Evolutionary conservation across 305 asterid species (phyloP).

Genomic region (Striga hermonthica): DNA sequence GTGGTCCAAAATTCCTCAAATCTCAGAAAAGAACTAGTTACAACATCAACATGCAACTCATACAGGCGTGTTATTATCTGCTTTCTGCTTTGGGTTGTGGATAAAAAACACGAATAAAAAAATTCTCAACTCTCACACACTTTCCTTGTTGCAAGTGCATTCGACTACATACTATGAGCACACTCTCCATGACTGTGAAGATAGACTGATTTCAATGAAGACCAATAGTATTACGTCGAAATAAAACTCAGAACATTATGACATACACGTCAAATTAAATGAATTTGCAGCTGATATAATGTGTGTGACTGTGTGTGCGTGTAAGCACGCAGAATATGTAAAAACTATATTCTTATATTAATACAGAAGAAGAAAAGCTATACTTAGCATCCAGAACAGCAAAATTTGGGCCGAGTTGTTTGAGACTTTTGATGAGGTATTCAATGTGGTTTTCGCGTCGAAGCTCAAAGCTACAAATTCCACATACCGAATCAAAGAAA

Average conservation of each 20-base stretch:
- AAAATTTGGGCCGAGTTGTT: conserved; percentile 59
- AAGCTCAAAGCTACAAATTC: conserved; percentile 62
- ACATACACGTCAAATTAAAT: not conserved
- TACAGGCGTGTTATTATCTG: not conserved
- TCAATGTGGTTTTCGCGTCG: conserved; percentile 74
- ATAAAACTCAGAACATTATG: not conserved
- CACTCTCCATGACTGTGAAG: not conserved
- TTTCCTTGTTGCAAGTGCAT: conserved; percentile 8
- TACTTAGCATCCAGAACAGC: conserved; percentile 84
- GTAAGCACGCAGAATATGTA: too few relatives aligned
- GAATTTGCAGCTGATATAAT: not conserved
- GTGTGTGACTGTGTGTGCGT: not conserved
- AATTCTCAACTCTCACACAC: not conserved
- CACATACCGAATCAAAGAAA: conserved; percentile 23
- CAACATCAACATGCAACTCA: conserved; percentile 19
- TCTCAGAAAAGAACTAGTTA: not conserved
- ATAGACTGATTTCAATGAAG: conserved; percentile 18
- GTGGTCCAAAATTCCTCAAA: conserved; percentile 11
- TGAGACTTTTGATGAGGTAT: conserved; percentile 63
- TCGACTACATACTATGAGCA: conserved; percentile 8
- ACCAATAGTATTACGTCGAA: not conserved
- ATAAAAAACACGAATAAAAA: not conserved
- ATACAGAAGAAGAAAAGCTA: conserved; percentile 18
- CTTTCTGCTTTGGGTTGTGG: not conserved
- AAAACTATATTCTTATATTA: not conserved